Base-by-base conservation (phyloP, 768 basidiomycete species). In the Leucosporidium yakuticum region DNA sequence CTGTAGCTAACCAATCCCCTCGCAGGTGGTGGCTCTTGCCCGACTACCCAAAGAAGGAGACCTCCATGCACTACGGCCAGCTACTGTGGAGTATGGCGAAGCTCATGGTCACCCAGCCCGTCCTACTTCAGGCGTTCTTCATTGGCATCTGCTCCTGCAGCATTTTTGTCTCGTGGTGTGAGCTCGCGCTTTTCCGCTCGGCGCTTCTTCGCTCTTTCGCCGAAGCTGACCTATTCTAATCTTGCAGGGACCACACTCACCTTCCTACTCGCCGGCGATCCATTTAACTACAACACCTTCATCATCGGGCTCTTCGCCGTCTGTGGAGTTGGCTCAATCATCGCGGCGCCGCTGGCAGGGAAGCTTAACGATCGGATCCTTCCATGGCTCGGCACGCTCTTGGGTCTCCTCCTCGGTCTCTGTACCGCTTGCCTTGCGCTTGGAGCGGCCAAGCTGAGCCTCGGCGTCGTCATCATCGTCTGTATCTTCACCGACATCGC, bases 81-180 rank as follows among this genome's bases (percentile, higher is more conserved):
- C 73, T 79, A 29, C 74, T 78, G 68, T 65, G 71, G 14, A 76
- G 86, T 14, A 92, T 92, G 91, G 86, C 80, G 8, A 87, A 86
- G 77, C 88, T 86, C 72, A 80, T 85, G 0, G 81, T 87, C 48
- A 92, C 88, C 0, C 89, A 93, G 77, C 91, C 91, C 0, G 79
- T 87, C 27, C 79, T 94, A 36, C 82, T 91, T 15, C 91, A 93
- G 76, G 76, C 73, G 19, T 78, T 76, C 36, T 31, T 79, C 14
- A 68, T 76, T 53, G 76, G 75, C 1, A 69, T 74, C 48, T 65
- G 74, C n/a, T 74, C 67, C 0, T 71, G 71, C 49, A 67, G 62
- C 0, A 58, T 72, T 23, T 70, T 76, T 54, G 63, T 44, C 34
- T 55, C 29, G 23, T 53, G 44, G 47, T 49, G 59, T 36, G 54